Evolutionary conservation across 257 asterid species (phyloP), one percentile per base, ranked within the genome.

Genomic region (Avicennia marina): DNA sequence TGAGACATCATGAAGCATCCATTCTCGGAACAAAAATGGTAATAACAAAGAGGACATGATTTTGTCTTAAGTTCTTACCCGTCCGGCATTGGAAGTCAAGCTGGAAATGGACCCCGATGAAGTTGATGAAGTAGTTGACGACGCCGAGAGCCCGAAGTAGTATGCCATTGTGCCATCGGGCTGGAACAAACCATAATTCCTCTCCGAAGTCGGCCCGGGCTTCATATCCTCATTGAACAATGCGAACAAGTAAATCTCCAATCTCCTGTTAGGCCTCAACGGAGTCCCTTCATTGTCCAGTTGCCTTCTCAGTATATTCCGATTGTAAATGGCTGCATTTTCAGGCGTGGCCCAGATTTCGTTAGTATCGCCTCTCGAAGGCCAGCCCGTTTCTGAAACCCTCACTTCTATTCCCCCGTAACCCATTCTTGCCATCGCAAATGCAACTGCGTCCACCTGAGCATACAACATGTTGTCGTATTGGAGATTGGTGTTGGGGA

Each of bases 161-260:
- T 53, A 53, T 9, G 24, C 59, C 43, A 53, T 29, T 11, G 80
- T 78, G 10, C 86, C 94, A 26, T 84, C 82, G 4, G 89, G 89
- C 36, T 62, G 78, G 53, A 81, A 81, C 4, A 84, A 18, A 1
- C 93, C 93, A 48, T 75, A 83, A 36, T 83, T 78, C 39, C 93
- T 70, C 71, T 83, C 93, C 1, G 93, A 83, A 33, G 82, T 73
- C 7, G 83, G 86, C 9, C 93, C 93, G 6, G 94, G 89, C 48
- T 83, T 83, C 80, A 65, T 64, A 25, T 83, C 80, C 60, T 83
- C 94, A 36, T 83, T 83, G 13, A 81, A 83, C 67, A 83, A 53
- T 9, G 94, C 94, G 60, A 83, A 83, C 32, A 83, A 58, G 63
- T 81, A 81, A 45, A 73, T 43, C 40, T 83, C 94, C 29, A 83